A percentile compares a stretch with the other conserved stretches of the same genome.
These are phyloP conservation scores for Schizopora paradoxa DNA, from an alignment of 1,284 basidiomycete species.

Conservation along the genomic window DNA sequence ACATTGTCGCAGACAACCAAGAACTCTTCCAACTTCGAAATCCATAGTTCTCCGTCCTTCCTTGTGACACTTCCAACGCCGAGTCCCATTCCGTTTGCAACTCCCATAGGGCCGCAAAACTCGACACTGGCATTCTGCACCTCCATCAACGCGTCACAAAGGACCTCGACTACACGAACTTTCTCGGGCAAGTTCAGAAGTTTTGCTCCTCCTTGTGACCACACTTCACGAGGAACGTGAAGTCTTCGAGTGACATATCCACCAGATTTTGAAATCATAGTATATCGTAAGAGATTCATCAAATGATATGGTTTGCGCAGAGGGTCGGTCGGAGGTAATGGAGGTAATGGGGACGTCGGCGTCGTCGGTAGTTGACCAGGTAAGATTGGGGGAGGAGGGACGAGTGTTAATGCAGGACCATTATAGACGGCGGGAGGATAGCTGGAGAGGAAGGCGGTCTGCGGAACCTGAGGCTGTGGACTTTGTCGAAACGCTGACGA, in stretches of 20 bases:
- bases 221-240: conserved; percentile 86
- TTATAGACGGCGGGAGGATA: conserved; percentile 25
- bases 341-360: conserved; percentile 70
- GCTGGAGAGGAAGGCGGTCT: conserved; percentile 45
- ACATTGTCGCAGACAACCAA: conserved; percentile 79
- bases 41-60: conserved; percentile 71
- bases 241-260: conserved; percentile 85
- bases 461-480: conserved; percentile 39
- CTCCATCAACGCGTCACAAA: conserved; percentile 72
- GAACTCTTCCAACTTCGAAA: conserved; percentile 64
- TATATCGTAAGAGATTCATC: conserved; percentile 73
- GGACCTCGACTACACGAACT: conserved; percentile 75
- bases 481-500: conserved; percentile 50
- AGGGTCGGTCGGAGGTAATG: conserved; percentile 63
- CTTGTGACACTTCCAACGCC: conserved; percentile 65
- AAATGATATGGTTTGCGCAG: conserved; percentile 86
- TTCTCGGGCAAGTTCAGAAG: conserved; percentile 79
- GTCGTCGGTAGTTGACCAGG: conserved; percentile 59
- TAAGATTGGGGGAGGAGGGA: conserved; percentile 46
- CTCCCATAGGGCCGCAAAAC: conserved; percentile 70
- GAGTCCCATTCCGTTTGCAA: conserved; percentile 65
- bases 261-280: conserved; percentile 79
- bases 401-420: conserved; percentile 33
- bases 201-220: conserved; percentile 86
- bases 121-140: conserved; percentile 62